phyloP scores from a whole-genome alignment of 441 rosid genomes.

The Adansonia madagascariensis region DNA sequence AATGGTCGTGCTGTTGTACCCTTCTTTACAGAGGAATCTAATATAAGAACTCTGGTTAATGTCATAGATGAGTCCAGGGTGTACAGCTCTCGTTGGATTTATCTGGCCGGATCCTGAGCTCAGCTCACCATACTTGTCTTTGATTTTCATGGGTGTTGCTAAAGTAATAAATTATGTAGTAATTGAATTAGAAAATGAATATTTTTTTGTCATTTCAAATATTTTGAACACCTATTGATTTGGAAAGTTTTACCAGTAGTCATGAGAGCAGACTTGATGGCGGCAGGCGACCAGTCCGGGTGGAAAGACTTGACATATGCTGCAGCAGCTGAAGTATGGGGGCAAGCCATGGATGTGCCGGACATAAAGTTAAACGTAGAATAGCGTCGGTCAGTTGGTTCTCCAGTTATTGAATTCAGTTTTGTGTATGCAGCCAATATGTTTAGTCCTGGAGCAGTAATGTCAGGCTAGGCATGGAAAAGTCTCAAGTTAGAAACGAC shows the following conservation, averaged over 20 bases:
- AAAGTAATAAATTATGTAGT: conserved; percentile 23
- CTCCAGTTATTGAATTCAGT: conserved; percentile 41
- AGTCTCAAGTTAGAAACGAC: background rate
- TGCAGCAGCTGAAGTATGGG: conserved; percentile 64
- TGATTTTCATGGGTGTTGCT: conserved; percentile 71
- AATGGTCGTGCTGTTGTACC: conserved; percentile 56
- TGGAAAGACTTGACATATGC: conserved; percentile 66
- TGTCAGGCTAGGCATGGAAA: conserved; percentile 49
- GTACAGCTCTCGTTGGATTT: conserved; percentile 52
- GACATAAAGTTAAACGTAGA: conserved; percentile 50
- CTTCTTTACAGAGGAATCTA: conserved; percentile 61
- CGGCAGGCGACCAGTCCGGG: conserved; percentile 69
- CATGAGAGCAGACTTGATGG: conserved; percentile 70
- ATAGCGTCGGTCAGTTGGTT: conserved; percentile 38
- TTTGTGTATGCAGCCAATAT: conserved; percentile 59
- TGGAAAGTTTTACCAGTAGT: conserved; percentile 49
- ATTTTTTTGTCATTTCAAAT: background rate
- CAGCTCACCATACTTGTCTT: conserved; percentile 45
- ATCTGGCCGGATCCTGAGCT: conserved; percentile 68
- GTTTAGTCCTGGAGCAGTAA: conserved; percentile 67
- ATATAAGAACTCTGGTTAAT: conserved; percentile 44
- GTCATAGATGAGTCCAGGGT: conserved; percentile 65
- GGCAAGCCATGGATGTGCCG: conserved; percentile 75
- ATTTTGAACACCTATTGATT: background rate
- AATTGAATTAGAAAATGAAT: background rate